A percentile compares a stretch with the other conserved stretches of the same genome.
Evolutionary conservation across 1,284 basidiomycete genomes (phyloP).

Genomic region (Melampsora americana): DNA sequence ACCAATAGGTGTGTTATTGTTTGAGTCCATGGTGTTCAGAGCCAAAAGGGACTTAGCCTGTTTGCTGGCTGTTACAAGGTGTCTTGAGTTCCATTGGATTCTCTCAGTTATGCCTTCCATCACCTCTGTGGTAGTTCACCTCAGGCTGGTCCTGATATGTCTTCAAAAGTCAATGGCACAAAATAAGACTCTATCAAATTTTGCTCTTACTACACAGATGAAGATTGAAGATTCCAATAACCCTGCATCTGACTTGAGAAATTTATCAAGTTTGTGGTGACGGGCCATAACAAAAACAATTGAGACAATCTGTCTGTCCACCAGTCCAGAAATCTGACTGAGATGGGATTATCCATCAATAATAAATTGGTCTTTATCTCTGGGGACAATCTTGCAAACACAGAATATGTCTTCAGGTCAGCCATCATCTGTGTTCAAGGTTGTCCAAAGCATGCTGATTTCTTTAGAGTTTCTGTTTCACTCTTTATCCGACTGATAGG

Average conservation of each 20-base stretch:
- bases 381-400: not conserved
- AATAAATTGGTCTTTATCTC: slow-evolving; percentile 19
- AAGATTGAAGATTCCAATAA: slow-evolving; percentile 5
- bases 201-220: not conserved
- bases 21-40: too few species aligned
- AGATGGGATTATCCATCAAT: slow-evolving; percentile 5
- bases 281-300: not conserved
- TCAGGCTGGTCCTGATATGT: too few species aligned
- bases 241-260: slow-evolving; percentile 1
- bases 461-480: too few species aligned
- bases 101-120: too few species aligned
- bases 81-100: too few species aligned
- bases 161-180: too few species aligned
- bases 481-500: not conserved
- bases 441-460: not conserved
- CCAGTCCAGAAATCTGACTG: not conserved
- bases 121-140: too few species aligned
- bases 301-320: not conserved
- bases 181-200: not conserved
- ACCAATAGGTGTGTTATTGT: too few species aligned
- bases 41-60: too few species aligned
- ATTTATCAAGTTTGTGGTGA: slow-evolving; percentile 12
- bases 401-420: slow-evolving; percentile 25
- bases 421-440: not conserved
- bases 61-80: too few species aligned